These are phyloP conservation scores for Candida sojae DNA, from an alignment of 1,139 yeast species.

Conservation along the genomic window DNA sequence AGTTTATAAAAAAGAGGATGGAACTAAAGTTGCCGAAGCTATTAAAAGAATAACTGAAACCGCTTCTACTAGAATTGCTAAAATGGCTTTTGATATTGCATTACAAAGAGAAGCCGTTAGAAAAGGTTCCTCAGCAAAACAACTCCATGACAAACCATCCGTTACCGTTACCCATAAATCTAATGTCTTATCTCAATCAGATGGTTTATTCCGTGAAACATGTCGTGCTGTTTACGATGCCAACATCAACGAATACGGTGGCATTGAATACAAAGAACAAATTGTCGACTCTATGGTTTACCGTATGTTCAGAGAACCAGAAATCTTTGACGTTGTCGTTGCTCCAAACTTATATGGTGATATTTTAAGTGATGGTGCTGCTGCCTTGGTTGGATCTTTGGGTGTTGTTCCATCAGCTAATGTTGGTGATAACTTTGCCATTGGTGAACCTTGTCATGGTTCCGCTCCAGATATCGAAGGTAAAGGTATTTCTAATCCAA, in stretches of 20 bases:
- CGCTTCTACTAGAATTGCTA: conserved; percentile 85
- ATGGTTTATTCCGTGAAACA: conserved; percentile 94
- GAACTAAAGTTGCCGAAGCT: conserved; percentile 91
- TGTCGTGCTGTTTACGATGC: conserved; percentile 75
- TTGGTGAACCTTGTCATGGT: conserved; percentile 99
- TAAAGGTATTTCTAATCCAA: conserved; percentile 90
- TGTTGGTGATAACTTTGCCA: conserved; percentile 93
- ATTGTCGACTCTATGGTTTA: conserved; percentile 99
- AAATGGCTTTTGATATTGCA: conserved; percentile 90
- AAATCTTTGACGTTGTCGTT: conserved; percentile 93
- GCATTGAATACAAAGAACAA: conserved; percentile 82
- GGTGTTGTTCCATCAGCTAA: conserved; percentile 99
- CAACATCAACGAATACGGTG: conserved; percentile 55
- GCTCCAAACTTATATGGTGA: conserved; percentile 99
- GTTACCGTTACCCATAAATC: conserved; percentile 97
- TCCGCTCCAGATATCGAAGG: conserved; percentile 99
- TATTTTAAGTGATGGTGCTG: conserved; percentile 97
- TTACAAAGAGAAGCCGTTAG: conserved; percentile 84
- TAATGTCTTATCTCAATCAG: conserved; percentile 87
- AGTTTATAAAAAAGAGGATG: conserved; percentile 66
- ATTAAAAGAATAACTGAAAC: conserved; percentile 91
- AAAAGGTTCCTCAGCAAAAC: conserved; percentile 50
- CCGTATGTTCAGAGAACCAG: conserved; percentile 97
- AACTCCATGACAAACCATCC: conserved; percentile 57
- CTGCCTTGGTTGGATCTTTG: conserved; percentile 95